Evolutionary conservation across 148 eudicot genomes (phyloP), one percentile per base, ranked within the genome.

Genomic region (Tetragonia tetragonoides): DNA sequence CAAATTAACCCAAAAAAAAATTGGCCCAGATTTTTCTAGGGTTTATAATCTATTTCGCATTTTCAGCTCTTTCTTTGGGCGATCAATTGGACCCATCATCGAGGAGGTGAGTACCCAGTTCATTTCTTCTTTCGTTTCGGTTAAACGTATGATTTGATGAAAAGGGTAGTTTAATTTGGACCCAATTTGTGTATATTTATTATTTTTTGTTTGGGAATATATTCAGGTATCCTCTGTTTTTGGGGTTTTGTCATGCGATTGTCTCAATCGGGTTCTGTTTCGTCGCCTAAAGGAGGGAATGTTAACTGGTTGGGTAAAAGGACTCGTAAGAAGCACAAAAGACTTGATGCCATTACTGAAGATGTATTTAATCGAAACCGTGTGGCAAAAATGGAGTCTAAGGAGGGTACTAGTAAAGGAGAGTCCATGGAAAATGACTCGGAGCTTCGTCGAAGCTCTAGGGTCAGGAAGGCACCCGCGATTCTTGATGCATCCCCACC

Each of bases 401-500:
- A 75, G 70, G 87, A 70, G 66, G 63, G 83, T 47, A 80, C 73
- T 77, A 74, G 75, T 76, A 77, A 79, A 59, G 85, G 68, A 12
- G 82, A 21, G 10, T 28, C 46, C n/a, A 44, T 59, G 77, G 90
- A 60, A 18, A 63, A 82, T 84, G 97, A 86, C 20, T 62, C 65
- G 11, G 98, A 88, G 86, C 85, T 87, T 41, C 90, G 98, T 46
- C 80, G 98, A 75, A 91, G 98, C 77, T 79, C 81, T 44, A 84
- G 98, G 82, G 91, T 84, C 57, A 84, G 92, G 69, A 83, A 80
- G 60, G 89, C 89, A 21, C 98, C 98, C 5, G 87, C 66, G 65
- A 75, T 92, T 77, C 92, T 95, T 34, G 98, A 95, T 78, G 79
- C 97, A 1, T 95, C 98, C 18, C 98, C 98, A 8, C 63, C 76